Base-by-base conservation (phyloP, 2,329 filamentous ascomycete species). In the Fusarium sterilihyphosum region DNA sequence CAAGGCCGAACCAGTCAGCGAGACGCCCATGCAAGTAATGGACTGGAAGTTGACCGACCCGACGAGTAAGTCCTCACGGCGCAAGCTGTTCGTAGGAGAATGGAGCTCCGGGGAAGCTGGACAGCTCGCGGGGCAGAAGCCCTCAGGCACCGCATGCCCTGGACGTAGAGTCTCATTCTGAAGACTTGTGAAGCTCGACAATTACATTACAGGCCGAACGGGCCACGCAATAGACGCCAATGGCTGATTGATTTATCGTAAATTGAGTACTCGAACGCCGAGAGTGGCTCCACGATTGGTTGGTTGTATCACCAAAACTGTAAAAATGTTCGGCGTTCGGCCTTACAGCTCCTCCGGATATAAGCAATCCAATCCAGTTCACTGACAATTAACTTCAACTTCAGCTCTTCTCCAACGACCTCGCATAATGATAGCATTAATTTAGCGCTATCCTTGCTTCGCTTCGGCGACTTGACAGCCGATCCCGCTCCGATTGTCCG, bases 81-180 rank as follows among this genome's bases (percentile, higher is more conserved):
- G 70, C 70, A 78, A 69, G 76, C 65, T 70, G 69, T 70, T 67
- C 67, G 73, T 43, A 77, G 61, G 35, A 74, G 53, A 56, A 71
- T 64, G 38, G 76, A 78, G 77, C 73, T 76, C 66, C 67, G 74
- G 64, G 65, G 43, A 62, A 73, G 70, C 63, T 77, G 74, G 58
- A 67, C 74, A 41, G 70, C 66, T 75, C 77, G 77, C 26, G 73
- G 74, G 60, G 78, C 66, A 76, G 71, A 67, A 50, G 72, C 71
- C 70, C 79, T 59, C 41, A 84, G 78, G 65, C 75, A 74, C 31
- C 76, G 78, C 75, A 78, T 70, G 67, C 74, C 70, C 22, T 74
- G 73, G 53, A 73, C 67, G 62, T 75, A 78, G 44, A 76, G 53
- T 57, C 73, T 78, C 78, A 80, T 82, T 62, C 38, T 72, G 43